Evolutionary conservation across 108 stramenopile species (phyloP), one percentile per base, ranked within the genome.

Genomic region (Cyclostephanos tholiformis): DNA sequence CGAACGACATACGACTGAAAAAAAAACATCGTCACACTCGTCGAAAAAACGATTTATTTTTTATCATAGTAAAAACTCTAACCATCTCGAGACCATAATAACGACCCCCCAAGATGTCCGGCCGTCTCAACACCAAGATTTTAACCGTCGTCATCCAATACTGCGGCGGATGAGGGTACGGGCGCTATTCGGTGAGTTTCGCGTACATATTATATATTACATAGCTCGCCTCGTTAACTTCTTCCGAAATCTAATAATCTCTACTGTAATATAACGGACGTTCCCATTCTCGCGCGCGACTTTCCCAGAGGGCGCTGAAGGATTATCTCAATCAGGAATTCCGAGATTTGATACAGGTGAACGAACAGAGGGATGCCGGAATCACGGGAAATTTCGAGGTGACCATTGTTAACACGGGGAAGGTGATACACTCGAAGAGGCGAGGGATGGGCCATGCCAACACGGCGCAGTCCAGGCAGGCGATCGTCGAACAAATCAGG

Each of bases 301-400:
- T 5, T 20, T 30, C 29, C 51, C 51, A 13, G 36, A 5, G 51
- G 35, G 39, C 67, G 53, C 68, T 80, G 12, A 27, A 60, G 52
- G 66, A 80, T 30, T 80, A 59, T 57, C 27, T 80, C n/a, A 73
- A 73, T 19, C 41, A 64, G 65, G 72, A 73, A 68, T 80, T 73
- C 49, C 67, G 79, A 0, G 55, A 73, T 58, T 41, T 69, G 0
- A 79, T 87, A 26, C 14, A 53, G 23, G 39, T 87, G 13, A 29
- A 82, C 23, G 84, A 82, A 19, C 22, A 44, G 29, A 77, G 66
- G 78, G 86, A 87, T 83, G 23, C 56, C 8, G 65, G 69, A 10
- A 74, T 85, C 25, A 87, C 84, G 48, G 84, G 84, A 13, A 85
- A 83, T 23, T 80, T 87, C 52, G 82, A 87, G 72, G 79, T 87